These are phyloP conservation scores for Clonostachys rhizophaga DNA, from an alignment of 2,329 filamentous ascomycete species.

Conservation along the genomic window DNA sequence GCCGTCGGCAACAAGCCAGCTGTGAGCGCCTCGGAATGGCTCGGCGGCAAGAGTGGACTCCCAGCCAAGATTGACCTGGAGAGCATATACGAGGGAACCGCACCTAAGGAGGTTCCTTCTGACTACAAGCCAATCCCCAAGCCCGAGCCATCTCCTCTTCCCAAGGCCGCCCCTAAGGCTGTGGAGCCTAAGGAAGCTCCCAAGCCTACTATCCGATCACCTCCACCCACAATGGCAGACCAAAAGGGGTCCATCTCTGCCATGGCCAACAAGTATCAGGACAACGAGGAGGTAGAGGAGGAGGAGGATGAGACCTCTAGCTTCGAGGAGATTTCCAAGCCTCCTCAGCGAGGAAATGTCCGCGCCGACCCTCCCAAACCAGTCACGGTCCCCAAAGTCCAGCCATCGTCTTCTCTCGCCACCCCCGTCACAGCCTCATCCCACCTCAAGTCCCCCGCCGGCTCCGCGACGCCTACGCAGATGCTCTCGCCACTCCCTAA, in stretches of 20 bases:
- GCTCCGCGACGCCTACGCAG: constrained; percentile 18
- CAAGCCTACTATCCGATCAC: constrained; percentile 25
- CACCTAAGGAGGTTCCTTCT: constrained; percentile 69
- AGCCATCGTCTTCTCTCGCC: constrained; percentile 6
- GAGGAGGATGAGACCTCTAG: constrained; percentile 68
- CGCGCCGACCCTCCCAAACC: constrained; percentile 33
- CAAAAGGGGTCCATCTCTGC: constrained; percentile 84
- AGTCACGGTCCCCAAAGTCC: constrained; percentile 22
- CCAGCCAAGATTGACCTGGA: constrained; percentile 93
- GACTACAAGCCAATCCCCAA: constrained; percentile 56
- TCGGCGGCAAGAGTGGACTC: constrained; percentile 75
- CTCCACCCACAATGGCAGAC: constrained; percentile 70
- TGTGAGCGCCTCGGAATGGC: constrained; percentile 77
- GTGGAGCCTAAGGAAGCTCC: constrained; percentile 45
- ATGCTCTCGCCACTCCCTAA: constrained; percentile 18
- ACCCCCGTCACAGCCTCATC: constrained; percentile 20
- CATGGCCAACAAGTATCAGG: constrained; percentile 82
- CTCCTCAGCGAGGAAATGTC: constrained; percentile 39
- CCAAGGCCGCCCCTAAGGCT: constrained; percentile 44
- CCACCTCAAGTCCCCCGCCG: constrained; percentile 18
- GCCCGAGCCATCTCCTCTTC: constrained; percentile 31
- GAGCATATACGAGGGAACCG: constrained; percentile 81
- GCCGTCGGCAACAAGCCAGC: constrained; percentile 76
- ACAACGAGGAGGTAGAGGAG: constrained; percentile 60
- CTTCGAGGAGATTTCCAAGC: constrained; percentile 83